Conservation (phyloP, 768 basidiomycete species). For the Leccinellum luteum region DNA sequence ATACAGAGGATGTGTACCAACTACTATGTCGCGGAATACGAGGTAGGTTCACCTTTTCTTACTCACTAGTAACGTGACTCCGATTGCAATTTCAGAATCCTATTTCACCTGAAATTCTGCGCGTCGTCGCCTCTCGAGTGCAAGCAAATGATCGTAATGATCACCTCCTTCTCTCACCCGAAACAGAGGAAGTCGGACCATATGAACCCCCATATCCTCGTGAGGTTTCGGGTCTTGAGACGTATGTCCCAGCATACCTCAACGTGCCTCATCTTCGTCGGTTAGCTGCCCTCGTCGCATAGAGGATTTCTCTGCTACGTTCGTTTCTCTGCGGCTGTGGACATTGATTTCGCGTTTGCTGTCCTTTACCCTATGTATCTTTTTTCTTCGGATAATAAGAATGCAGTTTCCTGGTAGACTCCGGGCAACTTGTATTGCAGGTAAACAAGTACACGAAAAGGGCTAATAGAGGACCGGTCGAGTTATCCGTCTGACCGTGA, state of each 20-base stretch:
- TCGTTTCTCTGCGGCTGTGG: background rate
- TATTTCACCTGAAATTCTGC: slow-evolving; percentile 94
- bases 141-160: slow-evolving; percentile 96
- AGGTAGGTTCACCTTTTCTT: slow-evolving; percentile 49
- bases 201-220: slow-evolving; percentile 93
- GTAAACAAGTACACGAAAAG: background rate
- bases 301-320: slow-evolving; percentile 19
- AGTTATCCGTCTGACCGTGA: background rate
- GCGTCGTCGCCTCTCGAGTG: slow-evolving; percentile 94
- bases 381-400: slow-evolving; percentile 18
- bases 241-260: slow-evolving; percentile 90
- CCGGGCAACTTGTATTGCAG: background rate
- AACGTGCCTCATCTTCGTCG: slow-evolving; percentile 87
- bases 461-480: background rate
- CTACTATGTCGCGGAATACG: slow-evolving; percentile 99
- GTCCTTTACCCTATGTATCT: slow-evolving; percentile 22
- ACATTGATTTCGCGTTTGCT: slow-evolving; percentile 8
- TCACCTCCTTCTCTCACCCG: slow-evolving; percentile 91
- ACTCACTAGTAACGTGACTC: background rate
- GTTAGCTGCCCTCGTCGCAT: slow-evolving; percentile 83
- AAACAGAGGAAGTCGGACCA: slow-evolving; percentile 95
- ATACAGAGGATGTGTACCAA: slow-evolving; percentile 99
- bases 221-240: slow-evolving; percentile 94
- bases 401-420: background rate
- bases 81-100: slow-evolving; percentile 61